A percentile compares a stretch with the other conserved stretches of the same genome.
Evolutionary conservation across 192 early-diverging fungal species (phyloP).

Genomic region (Chytriomyces sp.): DNA sequence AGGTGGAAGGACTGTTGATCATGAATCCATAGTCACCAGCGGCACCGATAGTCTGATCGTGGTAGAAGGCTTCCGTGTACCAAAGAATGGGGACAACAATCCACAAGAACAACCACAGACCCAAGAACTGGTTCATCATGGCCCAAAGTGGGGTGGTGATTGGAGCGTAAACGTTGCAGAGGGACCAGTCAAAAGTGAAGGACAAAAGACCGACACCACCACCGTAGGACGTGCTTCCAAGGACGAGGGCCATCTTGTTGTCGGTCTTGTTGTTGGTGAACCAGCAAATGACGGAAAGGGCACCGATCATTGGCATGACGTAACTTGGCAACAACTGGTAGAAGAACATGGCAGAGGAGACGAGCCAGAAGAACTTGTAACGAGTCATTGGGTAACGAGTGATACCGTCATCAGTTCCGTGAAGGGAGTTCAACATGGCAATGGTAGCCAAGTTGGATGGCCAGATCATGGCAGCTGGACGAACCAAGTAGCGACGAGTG

Average conservation of each 20-base stretch:
- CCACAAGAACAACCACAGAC: conserved; percentile 33
- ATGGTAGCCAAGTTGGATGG: conserved; percentile 67
- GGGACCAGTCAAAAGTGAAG: conserved; percentile 37
- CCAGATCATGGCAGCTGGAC: conserved; percentile 85
- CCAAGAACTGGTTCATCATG: conserved; percentile 21
- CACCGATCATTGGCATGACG: conserved; percentile 24
- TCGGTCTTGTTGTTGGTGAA: neutral
- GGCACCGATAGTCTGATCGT: conserved; percentile 26
- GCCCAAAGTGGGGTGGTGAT: conserved; percentile 29
- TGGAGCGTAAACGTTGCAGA: conserved; percentile 5
- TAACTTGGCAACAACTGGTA: conserved; percentile 57
- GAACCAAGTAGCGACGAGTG: conserved; percentile 73
- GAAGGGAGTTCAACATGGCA: conserved; percentile 79
- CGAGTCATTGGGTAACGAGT: conserved; percentile 34
- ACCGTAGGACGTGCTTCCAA: conserved; percentile 25
- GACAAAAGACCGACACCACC: conserved; percentile 20
- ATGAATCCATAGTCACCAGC: conserved; percentile 13
- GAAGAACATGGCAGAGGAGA: conserved; percentile 7
- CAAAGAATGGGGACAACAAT: conserved; percentile 43
- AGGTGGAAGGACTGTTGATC: conserved; percentile 15
- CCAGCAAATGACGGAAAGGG: conserved; percentile 33
- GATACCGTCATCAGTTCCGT: conserved; percentile 39
- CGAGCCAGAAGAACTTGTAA: conserved; percentile 5
- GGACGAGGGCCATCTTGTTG: conserved; percentile 11
- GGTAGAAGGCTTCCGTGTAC: conserved; percentile 39